Conservation (phyloP, 1,139 yeast genomes). For the Pichia sp. region DNA sequence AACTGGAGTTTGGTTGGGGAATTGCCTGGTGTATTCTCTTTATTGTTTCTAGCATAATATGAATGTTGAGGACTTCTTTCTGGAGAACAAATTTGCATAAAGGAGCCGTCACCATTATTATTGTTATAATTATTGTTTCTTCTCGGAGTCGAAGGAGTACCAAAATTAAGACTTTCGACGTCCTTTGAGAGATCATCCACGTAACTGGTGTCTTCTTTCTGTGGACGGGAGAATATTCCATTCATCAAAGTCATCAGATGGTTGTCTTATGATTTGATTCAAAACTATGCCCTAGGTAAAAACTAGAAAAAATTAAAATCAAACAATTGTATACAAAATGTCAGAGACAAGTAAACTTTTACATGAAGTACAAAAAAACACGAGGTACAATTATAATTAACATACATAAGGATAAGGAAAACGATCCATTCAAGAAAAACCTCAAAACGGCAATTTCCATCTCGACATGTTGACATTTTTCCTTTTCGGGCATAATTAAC, state of each 20-base stretch:
- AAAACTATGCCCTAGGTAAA: no score
- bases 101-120: conserved; percentile 19
- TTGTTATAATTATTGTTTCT: conserved; percentile 3
- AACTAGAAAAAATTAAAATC: no score
- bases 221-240: conserved; percentile 26
- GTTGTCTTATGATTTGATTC: neutral
- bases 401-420: no score
- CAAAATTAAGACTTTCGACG: conserved; percentile 29
- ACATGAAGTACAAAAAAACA: no score
- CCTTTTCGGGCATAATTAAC: conserved; percentile 1
- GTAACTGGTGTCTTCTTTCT: conserved; percentile 23
- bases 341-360: no score
- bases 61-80: conserved; percentile 19
- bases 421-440: no score
- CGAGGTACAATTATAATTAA: no score
- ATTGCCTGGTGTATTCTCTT: conserved; percentile 32
- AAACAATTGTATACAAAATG: no score
- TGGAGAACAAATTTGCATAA: conserved; percentile 29
- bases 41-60: conserved; percentile 20
- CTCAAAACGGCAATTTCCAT: neutral
- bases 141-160: conserved; percentile 24
- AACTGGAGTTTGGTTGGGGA: conserved; percentile 16
- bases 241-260: conserved; percentile 24
- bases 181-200: conserved; percentile 30
- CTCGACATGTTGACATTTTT: conserved; percentile 8